Percentiles rank a stretch among this genome's conserved stretches.
These are phyloP conservation scores for Xerocomus minutiporus DNA, from an alignment of 1,284 basidiomycete genomes.

Conservation along the genomic window DNA sequence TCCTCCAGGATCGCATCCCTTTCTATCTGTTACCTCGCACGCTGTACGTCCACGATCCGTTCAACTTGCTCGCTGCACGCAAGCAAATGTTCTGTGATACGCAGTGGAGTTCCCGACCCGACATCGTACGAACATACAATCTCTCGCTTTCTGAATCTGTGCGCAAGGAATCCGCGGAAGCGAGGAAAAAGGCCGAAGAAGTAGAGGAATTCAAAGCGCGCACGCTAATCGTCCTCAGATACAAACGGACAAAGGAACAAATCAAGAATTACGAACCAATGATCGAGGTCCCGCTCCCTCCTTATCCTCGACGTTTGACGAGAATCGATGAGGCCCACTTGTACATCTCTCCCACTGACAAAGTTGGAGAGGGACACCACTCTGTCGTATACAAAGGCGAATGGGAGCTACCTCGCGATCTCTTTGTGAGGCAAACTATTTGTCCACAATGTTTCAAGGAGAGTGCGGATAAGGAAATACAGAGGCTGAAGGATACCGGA, in stretches of 20 bases:
- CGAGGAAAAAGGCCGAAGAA: conserved; percentile 6
- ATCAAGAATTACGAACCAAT: conserved; percentile 16
- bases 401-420: conserved; percentile 39
- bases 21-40: conserved; percentile 33
- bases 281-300: conserved; percentile 24
- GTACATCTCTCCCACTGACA: conserved; percentile 35
- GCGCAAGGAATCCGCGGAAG: not conserved
- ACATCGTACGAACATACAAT: conserved; percentile 19
- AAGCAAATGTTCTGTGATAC: not conserved
- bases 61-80: conserved; percentile 6
- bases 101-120: conserved; percentile 19
- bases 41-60: conserved; percentile 29
- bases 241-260: conserved; percentile 15
- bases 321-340: conserved; percentile 36
- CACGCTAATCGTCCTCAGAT: conserved; percentile 19
- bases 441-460: conserved; percentile 22
- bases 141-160: conserved; percentile 1
- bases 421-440: conserved; percentile 24
- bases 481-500: conserved; percentile 23
- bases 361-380: conserved; percentile 38
- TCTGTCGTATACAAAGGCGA: conserved; percentile 40
- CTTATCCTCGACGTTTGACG: conserved; percentile 8
- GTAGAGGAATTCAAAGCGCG: conserved; percentile 12
- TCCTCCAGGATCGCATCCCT: conserved; percentile 33
- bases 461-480: conserved; percentile 18